These are phyloP conservation scores for Russula foetens DNA, from an alignment of 768 basidiomycete species.

Conservation along the genomic window DNA sequence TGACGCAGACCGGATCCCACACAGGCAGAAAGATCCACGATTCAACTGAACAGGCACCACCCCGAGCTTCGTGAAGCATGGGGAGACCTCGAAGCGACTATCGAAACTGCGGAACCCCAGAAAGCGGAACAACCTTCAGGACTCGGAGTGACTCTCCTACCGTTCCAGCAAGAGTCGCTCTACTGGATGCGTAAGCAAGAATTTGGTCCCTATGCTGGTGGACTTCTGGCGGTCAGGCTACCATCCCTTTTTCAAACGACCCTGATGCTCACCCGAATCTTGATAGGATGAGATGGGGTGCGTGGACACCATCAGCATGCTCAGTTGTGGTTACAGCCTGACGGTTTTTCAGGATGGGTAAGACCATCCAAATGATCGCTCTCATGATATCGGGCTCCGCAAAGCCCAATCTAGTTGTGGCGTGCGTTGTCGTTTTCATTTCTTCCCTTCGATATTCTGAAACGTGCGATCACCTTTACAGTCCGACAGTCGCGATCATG, in stretches of 20 bases:
- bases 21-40: conserved; percentile 63
- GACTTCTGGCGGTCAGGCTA: conserved; percentile 74
- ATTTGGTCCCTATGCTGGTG: conserved; percentile 76
- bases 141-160: conserved; percentile 80
- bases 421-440: conserved; percentile 40
- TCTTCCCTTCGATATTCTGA: background rate
- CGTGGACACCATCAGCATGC: conserved; percentile 21
- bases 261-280: conserved; percentile 3
- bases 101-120: conserved; percentile 53
- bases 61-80: conserved; percentile 78
- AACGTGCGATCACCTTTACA: conserved; percentile 18
- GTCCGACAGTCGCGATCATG: conserved; percentile 47
- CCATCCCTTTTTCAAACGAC: background rate
- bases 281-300: conserved; percentile 89
- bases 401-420: conserved; percentile 87
- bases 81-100: conserved; percentile 69
- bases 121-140: conserved; percentile 72
- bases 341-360: conserved; percentile 61
- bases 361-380: conserved; percentile 95
- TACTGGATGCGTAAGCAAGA: conserved; percentile 97
- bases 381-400: conserved; percentile 70
- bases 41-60: conserved; percentile 61
- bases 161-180: conserved; percentile 93
- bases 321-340: conserved; percentile 1
- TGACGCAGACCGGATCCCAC: conserved; percentile 11